A percentile compares a stretch with the other conserved stretches of the same genome.
phyloP scores from a whole-genome alignment of 768 basidiomycete genomes.

The Leccinellum rugosiceps region DNA sequence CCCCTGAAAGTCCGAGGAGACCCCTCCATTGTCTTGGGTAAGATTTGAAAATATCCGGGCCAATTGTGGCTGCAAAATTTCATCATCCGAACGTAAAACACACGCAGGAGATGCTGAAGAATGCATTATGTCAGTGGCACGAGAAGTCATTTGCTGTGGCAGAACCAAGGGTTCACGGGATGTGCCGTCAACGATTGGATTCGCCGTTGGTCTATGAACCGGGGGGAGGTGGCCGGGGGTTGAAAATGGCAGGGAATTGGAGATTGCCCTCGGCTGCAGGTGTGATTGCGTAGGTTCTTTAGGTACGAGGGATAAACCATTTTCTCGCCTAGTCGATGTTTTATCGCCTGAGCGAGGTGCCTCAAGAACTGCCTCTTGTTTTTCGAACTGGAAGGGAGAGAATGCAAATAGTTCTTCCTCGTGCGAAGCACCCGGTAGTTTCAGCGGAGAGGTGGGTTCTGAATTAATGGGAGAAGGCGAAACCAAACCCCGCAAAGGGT shows the following conservation, averaged over 20 bases:
- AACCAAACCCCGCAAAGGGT: conserved; percentile 35
- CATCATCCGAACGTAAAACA: conserved; percentile 19
- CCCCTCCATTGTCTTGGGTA: neutral
- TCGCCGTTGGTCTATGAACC: neutral
- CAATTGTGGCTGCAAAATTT: conserved; percentile 3
- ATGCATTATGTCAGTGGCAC: conserved; percentile 10
- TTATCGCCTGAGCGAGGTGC: neutral
- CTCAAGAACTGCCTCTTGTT: neutral
- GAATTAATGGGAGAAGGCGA: conserved; percentile 16
- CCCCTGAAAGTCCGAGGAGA: conserved; percentile 16
- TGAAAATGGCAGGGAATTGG: conserved; percentile 19
- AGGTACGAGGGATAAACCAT: neutral
- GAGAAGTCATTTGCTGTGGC: conserved; percentile 9
- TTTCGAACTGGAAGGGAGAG: conserved; percentile 22
- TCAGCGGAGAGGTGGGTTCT: conserved; percentile 1
- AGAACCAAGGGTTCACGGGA: conserved; percentile 1
- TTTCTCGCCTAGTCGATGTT: neutral
- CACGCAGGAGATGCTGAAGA: conserved; percentile 4
- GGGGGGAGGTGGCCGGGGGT: conserved; percentile 23
- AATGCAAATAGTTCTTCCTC: conserved; percentile 29
- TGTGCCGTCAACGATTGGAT: neutral
- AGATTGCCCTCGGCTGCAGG: neutral
- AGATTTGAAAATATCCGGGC: conserved; percentile 4
- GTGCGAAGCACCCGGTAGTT: conserved; percentile 1
- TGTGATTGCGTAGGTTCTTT: neutral